Evolutionary conservation across 2,329 filamentous ascomycete species (phyloP), one percentile per base, ranked within the genome.

Genomic region (Colletotrichum musicola): DNA sequence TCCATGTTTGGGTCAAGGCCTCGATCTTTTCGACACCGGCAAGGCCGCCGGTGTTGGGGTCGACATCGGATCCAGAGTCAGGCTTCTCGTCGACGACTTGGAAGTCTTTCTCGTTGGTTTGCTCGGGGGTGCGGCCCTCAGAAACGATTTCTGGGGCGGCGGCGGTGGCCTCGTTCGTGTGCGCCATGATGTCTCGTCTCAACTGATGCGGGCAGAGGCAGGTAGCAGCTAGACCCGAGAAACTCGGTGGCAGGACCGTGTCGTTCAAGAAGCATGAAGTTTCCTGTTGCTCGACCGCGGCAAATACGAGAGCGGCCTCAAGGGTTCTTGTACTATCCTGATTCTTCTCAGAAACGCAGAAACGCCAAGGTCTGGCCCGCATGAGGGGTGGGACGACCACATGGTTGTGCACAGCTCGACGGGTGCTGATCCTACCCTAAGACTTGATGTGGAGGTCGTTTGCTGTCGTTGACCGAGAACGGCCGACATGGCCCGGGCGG

Each of bases 1-100:
- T 77, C 81, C 81, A 83, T 42, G 81, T 74, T 5, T 74, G 73
- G 6, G 81, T 82, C 62, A 81, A 73, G 4, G 81, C 81, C 63
- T 81, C 77, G 46, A 81, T 79, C 14, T 73, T 73, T 63, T 77
- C 74, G n/a, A 83, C 80, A 69, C 81, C 81, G 20, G 56, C 62
- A 25, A 64, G 55, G 14, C 62, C 62, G 9, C 62, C 62, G 14
- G 54, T 64, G 22, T 64, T 64, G n/a, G 62, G 50, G 42, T 66
- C 56, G 27, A 62, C 18, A 14, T 66, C 50, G 14, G 58, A 47
- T 27, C 10, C 20, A 18, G 46, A n/a, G 9, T 25, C 27, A 4
- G 58, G 57, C 50, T 66, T 66, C 16, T 66, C 57, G 50, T 66
- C 58, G 18, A 64, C 35, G 14, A 64, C 18, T 7, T 64, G 54